Base-by-base conservation (phyloP, 768 basidiomycete species). In the Udeniomyces megalosporus region DNA sequence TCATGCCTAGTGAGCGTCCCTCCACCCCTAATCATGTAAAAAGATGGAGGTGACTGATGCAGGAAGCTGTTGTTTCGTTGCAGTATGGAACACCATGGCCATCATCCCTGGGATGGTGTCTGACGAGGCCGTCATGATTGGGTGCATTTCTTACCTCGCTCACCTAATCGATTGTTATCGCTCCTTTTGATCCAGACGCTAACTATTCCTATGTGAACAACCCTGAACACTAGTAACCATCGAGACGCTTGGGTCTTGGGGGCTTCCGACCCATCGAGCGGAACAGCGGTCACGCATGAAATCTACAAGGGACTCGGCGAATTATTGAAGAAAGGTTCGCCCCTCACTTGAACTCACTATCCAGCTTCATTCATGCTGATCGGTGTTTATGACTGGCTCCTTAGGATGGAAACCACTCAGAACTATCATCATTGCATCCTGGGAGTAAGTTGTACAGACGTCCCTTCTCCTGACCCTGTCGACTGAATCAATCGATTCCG, bases 351-450 rank as follows among this genome's bases (percentile, higher is more conserved):
- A n/a, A n/a, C n/a, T n/a, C n/a, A n/a, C n/a, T n/a, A n/a, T n/a
- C n/a, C n/a, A n/a, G n/a, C n/a, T n/a, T n/a, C n/a, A n/a, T n/a
- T n/a, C n/a, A n/a, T n/a, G n/a, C n/a, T n/a, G n/a, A n/a, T n/a
- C n/a, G n/a, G n/a, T n/a, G n/a, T n/a, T n/a, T n/a, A n/a, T n/a
- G n/a, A n/a, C n/a, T n/a, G n/a, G n/a, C n/a, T n/a, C n/a, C n/a
- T n/a, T n/a, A n/a, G n/a, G n/a, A n/a, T 95, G 90, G 90, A 86
- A 80, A 70, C 90, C 90, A 11, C 75, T 90, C 8, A 75, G 86
- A 61, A 86, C 83, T 0, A 82, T 88, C 66, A 70, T 86, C 34
- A 76, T 88, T 60, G 83, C 83, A 4, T 82, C 80, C 64, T 86
- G 84, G 85, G 84, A 86, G 67, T 2, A 84, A 86, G 70, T 79